A percentile compares a stretch with the other conserved stretches of the same genome.
phyloP scores from a whole-genome alignment of 345 rosid genomes.

The Laguncularia racemosa region DNA sequence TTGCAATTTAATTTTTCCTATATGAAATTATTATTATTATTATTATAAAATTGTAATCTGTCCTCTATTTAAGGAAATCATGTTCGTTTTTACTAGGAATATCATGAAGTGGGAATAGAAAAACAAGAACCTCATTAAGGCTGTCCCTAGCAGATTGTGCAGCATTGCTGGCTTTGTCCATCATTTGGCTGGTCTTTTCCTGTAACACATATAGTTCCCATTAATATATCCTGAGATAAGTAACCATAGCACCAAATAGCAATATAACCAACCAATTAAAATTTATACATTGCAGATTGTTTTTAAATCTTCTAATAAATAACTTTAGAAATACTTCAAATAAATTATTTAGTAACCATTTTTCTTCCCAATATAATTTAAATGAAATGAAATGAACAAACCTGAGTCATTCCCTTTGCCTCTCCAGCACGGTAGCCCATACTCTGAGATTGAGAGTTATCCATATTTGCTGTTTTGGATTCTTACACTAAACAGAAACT shows the following conservation, averaged over 20 bases:
- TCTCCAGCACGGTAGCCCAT: constrained; percentile 13
- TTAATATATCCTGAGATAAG: too few species aligned
- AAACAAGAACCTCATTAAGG: constrained; percentile 35
- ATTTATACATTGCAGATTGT: too few species aligned
- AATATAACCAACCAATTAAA: too few species aligned
- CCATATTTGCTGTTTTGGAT: constrained; percentile 13
- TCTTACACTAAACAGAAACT: neutral
- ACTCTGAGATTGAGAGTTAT: constrained; percentile 30
- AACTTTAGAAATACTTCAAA: too few species aligned
- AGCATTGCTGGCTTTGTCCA: constrained; percentile 47
- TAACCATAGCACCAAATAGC: too few species aligned
- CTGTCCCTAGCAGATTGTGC: constrained; percentile 66
- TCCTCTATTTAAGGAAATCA: too few species aligned
- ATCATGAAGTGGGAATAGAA: neutral
- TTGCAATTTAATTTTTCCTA: too few species aligned
- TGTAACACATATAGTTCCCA: constrained; percentile 10
- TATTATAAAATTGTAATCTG: too few species aligned
- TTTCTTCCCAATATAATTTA: neutral
- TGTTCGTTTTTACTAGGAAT: too few species aligned
- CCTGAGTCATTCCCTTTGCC: constrained; percentile 20
- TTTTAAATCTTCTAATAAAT: too few species aligned
- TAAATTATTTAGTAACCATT: too few species aligned
- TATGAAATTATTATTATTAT: too few species aligned
- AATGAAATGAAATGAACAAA: neutral
- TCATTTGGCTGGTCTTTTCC: constrained; percentile 53